Conservation (phyloP, 2,329 filamentous ascomycete genomes). For the Colletotrichum aenigma region DNA sequence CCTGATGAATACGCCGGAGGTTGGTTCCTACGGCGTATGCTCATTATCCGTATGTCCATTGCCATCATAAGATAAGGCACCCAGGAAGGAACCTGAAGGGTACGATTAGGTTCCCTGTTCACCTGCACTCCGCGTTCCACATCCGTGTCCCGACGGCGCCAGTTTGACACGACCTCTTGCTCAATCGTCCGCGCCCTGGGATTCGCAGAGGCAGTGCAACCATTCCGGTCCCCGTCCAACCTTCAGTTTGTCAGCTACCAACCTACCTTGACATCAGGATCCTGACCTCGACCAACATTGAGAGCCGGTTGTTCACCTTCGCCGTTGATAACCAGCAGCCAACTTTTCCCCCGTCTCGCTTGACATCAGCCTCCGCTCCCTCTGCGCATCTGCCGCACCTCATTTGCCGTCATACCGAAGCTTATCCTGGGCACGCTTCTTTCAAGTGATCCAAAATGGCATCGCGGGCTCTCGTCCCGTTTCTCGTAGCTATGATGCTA, state of each 20-base stretch:
- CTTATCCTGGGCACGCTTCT: background rate
- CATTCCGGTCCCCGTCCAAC: background rate
- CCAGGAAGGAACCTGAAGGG: background rate
- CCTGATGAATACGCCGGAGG: background rate
- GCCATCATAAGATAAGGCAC: background rate
- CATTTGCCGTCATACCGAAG: background rate
- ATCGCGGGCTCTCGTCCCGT: constrained; percentile 73
- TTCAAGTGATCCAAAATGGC: constrained; percentile 61
- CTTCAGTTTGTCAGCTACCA: background rate
- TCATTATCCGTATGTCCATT: background rate
- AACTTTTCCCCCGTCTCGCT: background rate
- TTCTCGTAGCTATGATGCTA: constrained; percentile 95
- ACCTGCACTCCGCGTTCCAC: background rate
- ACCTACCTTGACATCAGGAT: background rate
- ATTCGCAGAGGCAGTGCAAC: background rate
- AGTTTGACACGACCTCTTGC: background rate
- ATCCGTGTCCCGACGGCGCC: background rate
- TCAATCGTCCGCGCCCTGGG: background rate
- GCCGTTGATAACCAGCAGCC: background rate
- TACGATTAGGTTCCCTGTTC: background rate
- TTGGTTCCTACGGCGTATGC: background rate
- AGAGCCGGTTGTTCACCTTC: background rate
- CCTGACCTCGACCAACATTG: background rate
- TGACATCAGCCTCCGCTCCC: background rate
- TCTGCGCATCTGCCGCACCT: background rate